phyloP scores from a whole-genome alignment of 2,329 filamentous ascomycete species.

The Sclerotinia glacialis region DNA sequence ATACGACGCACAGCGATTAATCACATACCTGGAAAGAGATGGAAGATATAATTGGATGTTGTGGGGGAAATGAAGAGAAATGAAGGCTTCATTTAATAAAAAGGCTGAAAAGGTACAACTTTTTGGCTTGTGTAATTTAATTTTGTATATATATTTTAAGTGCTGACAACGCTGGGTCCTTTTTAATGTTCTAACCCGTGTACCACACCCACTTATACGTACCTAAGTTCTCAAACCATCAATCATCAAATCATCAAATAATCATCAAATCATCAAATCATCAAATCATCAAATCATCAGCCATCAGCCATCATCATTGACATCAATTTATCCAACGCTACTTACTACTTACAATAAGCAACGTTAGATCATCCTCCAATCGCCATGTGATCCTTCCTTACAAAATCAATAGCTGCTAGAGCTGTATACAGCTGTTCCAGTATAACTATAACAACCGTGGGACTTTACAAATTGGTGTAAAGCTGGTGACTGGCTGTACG shows the following conservation, averaged over 20 bases:
- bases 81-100: no score
- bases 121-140: neutral
- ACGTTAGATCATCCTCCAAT: neutral
- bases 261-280: no score
- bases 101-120: neutral
- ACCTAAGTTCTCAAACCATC: no score
- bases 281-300: no score
- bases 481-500: neutral
- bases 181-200: no score
- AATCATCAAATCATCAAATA: no score
- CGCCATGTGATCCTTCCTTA: neutral
- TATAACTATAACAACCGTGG: neutral
- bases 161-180: neutral
- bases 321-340: neutral
- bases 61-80: constrained; percentile 1
- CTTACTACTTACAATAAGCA: constrained; percentile 11
- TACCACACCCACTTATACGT: no score
- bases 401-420: neutral
- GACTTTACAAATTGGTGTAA: no score
- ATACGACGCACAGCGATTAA: neutral
- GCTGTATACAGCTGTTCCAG: neutral
- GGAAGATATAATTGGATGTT: neutral
- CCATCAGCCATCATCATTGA: no score
- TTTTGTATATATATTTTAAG: no score
- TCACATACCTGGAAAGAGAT: neutral